Evolutionary conservation across 2,329 filamentous ascomycete genomes (phyloP), one percentile per base, ranked within the genome.

Genomic region (Decorospora gaudefroyi): DNA sequence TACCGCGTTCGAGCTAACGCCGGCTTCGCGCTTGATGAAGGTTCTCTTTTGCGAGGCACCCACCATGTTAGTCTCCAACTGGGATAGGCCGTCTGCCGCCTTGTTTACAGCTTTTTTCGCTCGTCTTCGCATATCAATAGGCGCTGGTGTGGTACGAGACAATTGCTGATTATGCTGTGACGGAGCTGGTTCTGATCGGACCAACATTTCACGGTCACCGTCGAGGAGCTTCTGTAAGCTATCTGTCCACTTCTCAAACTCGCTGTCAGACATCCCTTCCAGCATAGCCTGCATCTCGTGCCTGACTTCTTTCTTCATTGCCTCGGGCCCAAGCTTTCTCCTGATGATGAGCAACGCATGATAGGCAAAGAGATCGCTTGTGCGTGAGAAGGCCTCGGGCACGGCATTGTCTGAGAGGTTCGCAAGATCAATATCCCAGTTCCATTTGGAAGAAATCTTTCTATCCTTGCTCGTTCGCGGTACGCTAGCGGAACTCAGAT

Each of bases 311-410:
- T 51, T 55, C 4, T 40, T 49, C 2, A 33, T 45, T 1, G 56
- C 51, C 4, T 18, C n/a, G 0, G 40, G 7, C 2, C 49, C 55
- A 6, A 64, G 43, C 10, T 48, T 40, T 3, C 25, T 11, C 18
- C 35, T 35, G 1, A 52, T 46, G 2, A 61, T 29, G 0, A 61
- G 60, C 2, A 62, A 17, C 4, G 57, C 57, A 26, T 67, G 64
- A 27, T 46, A 67, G 0, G 61, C 57, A 16, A 62, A 65, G 0
- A 65, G 42, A 42, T 65, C 60, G 17, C 35, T 46, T 2, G 38
- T 48, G 23, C 38, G 41, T 6, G 46, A 21, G 32, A 65, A 64
- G 4, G 40, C 15, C 2, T 19, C 12, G n/a, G 17, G 7, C 11
- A 53, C 10, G n/a, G 42, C 29, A 11, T 45, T 34, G 1, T 34